Conservation (phyloP, 768 basidiomycete species). For the Lactarius hengduanensis region DNA sequence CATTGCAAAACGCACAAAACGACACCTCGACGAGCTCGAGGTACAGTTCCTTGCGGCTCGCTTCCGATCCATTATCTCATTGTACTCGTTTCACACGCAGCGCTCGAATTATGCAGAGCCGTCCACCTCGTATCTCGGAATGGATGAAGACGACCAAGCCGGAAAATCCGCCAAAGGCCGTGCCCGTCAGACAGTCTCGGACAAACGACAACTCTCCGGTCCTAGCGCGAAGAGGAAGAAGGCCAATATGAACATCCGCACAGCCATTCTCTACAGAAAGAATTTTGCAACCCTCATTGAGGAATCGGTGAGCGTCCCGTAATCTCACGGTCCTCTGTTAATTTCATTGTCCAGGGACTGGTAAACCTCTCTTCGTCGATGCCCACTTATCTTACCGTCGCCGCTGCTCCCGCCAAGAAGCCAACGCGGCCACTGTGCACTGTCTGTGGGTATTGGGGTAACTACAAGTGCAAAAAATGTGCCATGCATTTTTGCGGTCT, state of each 20-base stretch:
- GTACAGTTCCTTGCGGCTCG: slow-evolving; percentile 38
- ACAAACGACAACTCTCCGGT: slow-evolving; percentile 60
- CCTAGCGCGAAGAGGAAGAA: slow-evolving; percentile 66
- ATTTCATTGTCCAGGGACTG: slow-evolving; percentile 49
- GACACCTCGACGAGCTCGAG: slow-evolving; percentile 85
- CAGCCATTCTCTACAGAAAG: slow-evolving; percentile 81
- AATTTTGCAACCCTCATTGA: slow-evolving; percentile 70
- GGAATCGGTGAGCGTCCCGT: slow-evolving; percentile 61
- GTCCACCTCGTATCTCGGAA: slow-evolving; percentile 40
- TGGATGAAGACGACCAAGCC: slow-evolving; percentile 45
- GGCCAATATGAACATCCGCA: slow-evolving; percentile 76
- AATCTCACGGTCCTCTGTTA: background rate
- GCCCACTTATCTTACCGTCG: slow-evolving; percentile 72
- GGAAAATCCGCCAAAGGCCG: slow-evolving; percentile 60
- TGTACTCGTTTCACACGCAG: slow-evolving; percentile 38
- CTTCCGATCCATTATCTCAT: slow-evolving; percentile 22
- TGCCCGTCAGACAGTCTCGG: slow-evolving; percentile 75
- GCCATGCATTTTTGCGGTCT: slow-evolving; percentile 73
- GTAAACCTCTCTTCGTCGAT: slow-evolving; percentile 49
- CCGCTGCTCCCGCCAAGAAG: slow-evolving; percentile 54
- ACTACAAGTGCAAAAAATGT: slow-evolving; percentile 76
- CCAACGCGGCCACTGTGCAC: slow-evolving; percentile 75
- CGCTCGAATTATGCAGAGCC: slow-evolving; percentile 76
- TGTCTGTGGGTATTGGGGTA: slow-evolving; percentile 85
- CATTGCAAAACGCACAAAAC: slow-evolving; percentile 70